Evolutionary conservation across 2,329 filamentous ascomycete species (phyloP).

Genomic region (Scleromitrula shiraiana): DNA sequence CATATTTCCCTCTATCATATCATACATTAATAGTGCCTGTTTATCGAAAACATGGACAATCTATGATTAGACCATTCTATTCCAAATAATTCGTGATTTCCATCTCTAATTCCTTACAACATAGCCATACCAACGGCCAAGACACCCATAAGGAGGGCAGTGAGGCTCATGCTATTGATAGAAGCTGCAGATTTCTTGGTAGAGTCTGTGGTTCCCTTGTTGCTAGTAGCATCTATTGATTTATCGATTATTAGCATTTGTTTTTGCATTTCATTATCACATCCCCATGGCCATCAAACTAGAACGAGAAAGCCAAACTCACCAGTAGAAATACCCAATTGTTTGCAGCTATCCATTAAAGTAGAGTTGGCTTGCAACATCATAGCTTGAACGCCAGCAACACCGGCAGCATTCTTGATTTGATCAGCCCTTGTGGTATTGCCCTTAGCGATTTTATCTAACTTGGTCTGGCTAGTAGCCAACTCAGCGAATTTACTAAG

Average conservation of each 20-base stretch:
- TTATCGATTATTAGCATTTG: not conserved
- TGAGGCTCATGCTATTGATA: not conserved
- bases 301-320: not conserved
- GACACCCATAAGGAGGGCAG: not conserved
- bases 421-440: slow-evolving; percentile 32
- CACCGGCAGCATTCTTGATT: slow-evolving; percentile 33
- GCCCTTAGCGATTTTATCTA: slow-evolving; percentile 29
- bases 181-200: not conserved
- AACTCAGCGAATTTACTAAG: slow-evolving; percentile 23
- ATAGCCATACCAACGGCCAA: not conserved
- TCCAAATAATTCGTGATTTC: no score
- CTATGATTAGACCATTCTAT: no score
- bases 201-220: not conserved
- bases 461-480: slow-evolving; percentile 31
- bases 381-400: slow-evolving; percentile 25
- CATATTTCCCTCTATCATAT: no score
- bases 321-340: not conserved
- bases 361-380: slow-evolving; percentile 32
- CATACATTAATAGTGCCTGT: no score
- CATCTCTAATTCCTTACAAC: not conserved
- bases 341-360: slow-evolving; percentile 20
- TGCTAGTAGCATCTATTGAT: not conserved
- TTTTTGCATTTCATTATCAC: not conserved
- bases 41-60: no score
- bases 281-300: not conserved